Percentiles rank a stretch among this genome's conserved stretches.
phyloP scores from a whole-genome alignment of 441 rosid genomes.

The Iberis amara region DNA sequence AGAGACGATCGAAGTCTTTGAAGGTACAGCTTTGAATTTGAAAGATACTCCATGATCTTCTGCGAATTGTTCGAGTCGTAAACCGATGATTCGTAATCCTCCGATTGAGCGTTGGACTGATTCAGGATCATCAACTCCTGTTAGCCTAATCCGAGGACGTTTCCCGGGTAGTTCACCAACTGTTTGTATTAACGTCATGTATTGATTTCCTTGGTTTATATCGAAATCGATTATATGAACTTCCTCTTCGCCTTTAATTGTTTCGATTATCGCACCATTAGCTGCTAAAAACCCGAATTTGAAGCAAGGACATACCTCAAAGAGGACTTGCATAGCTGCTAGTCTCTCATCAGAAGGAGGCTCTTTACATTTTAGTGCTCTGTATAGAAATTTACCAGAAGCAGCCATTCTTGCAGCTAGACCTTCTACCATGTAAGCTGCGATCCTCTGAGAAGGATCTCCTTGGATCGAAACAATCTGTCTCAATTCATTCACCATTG shows the following conservation, averaged over 20 bases:
- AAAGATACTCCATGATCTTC: slow-evolving; percentile 60
- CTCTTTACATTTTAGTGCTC: slow-evolving; percentile 90
- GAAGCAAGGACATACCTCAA: slow-evolving; percentile 97
- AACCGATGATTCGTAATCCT: slow-evolving; percentile 68
- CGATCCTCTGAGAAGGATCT: slow-evolving; percentile 86
- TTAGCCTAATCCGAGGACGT: slow-evolving; percentile 62
- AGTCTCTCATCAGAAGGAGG: slow-evolving; percentile 92
- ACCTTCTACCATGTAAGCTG: slow-evolving; percentile 99
- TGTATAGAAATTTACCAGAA: slow-evolving; percentile 80
- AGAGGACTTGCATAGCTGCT: slow-evolving; percentile 97
- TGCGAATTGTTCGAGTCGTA: slow-evolving; percentile 77
- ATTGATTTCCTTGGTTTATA: slow-evolving; percentile 92
- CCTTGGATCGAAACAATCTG: slow-evolving; percentile 85
- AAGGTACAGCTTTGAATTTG: slow-evolving; percentile 65
- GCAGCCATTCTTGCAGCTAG: slow-evolving; percentile 91
- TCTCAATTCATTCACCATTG: slow-evolving; percentile 66
- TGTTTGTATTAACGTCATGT: slow-evolving; percentile 73
- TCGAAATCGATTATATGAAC: slow-evolving; percentile 92
- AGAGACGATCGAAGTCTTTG: slow-evolving; percentile 62
- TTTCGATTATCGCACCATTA: slow-evolving; percentile 76
- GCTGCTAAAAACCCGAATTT: slow-evolving; percentile 92
- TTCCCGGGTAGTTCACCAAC: slow-evolving; percentile 48
- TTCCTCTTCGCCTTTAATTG: slow-evolving; percentile 65
- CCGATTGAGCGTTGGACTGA: slow-evolving; percentile 83
- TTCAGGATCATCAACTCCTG: slow-evolving; percentile 94